Evolutionary conservation across 306 rosid genomes (phyloP), one percentile per base, ranked within the genome.

Genomic region (Vigna trinervia): DNA sequence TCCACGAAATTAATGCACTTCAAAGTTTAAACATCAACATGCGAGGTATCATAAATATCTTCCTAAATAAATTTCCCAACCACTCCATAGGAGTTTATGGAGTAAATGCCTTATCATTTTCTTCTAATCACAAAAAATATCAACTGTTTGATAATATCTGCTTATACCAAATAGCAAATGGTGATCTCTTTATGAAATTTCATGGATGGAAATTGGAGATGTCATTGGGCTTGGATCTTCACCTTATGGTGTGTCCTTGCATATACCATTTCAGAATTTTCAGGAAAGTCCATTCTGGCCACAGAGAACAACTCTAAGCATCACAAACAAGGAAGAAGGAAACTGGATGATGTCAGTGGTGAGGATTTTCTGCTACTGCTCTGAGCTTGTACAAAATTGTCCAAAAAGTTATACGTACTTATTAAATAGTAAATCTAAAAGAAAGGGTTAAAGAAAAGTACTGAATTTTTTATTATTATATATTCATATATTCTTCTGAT

Each of bases 311-410:
- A 56, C 78, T 50, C 57, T 15, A n/a, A 41, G 38, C 38, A 23
- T 38, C 73, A 63, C 50, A 62, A 79, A n/a, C 65, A 61, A 39
- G 73, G 39, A 53, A 72, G 78, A 63, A 71, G 83, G 78, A 72
- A 72, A 41, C 71, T 79, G n/a, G 59, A 72, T 72, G 83, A 72
- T 53, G 68, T 51, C 20, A 34, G 51, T n/a, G 74, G 83, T 51
- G 36, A 41, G 71, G 53, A 43, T 43, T 66, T 41, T 41, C 53
- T 69, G 26, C 6, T 34, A 0, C 13, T 78, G 2, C 46, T 70
- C 52, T 69, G 45, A 17, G 43, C 59, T 56, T 69, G 41, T 4
- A 57, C 51, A 22, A 67, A 41, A 17, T 17, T 77, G 20, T 8
- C 67, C 8, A 14, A 19, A 11, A 36, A 19, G 22, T 53, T 71